A percentile compares a stretch with the other conserved stretches of the same genome.
Evolutionary conservation across 192 early-diverging fungal genomes (phyloP).

Genomic region (Entophlyctis helioformis): DNA sequence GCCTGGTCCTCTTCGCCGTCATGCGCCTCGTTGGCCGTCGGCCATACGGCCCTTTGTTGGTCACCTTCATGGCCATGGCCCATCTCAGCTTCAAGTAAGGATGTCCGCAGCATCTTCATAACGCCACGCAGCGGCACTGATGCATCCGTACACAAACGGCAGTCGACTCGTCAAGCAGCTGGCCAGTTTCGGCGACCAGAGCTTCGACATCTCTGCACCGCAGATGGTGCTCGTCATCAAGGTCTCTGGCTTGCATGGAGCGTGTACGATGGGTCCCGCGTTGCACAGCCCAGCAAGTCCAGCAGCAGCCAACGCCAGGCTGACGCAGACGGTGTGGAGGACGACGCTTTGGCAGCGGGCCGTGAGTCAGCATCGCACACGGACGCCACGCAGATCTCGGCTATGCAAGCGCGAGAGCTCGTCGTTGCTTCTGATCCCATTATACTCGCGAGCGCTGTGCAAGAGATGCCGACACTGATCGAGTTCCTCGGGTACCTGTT

Average conservation of each 20-base stretch:
- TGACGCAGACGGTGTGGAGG: conserved; percentile 16
- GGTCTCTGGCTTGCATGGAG: too few species aligned
- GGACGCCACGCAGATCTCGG: too few species aligned
- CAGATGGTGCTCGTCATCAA: conserved; percentile 85
- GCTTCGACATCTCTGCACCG: conserved; percentile 64
- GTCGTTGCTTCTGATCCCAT: neutral
- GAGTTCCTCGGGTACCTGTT: conserved; percentile 63
- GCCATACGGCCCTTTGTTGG: neutral
- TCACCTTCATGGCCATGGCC: conserved; percentile 2
- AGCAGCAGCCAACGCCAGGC: neutral
- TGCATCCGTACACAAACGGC: too few species aligned
- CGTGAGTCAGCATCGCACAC: too few species aligned
- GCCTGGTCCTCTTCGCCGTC: neutral
- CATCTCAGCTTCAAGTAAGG: conserved; percentile 5
- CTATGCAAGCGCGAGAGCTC: neutral
- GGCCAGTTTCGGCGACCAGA: neutral
- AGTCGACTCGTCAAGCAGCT: conserved; percentile 8
- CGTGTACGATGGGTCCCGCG: conserved; percentile 71
- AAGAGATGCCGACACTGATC: conserved; percentile 7
- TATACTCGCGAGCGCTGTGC: conserved; percentile 36
- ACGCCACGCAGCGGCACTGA: neutral
- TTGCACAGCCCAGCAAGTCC: conserved; percentile 15
- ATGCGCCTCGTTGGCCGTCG: neutral
- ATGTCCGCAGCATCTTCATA: neutral
- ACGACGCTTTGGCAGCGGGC: neutral